phyloP scores from a whole-genome alignment of 78 protist genomes.

The Parvularia atlantis region DNA sequence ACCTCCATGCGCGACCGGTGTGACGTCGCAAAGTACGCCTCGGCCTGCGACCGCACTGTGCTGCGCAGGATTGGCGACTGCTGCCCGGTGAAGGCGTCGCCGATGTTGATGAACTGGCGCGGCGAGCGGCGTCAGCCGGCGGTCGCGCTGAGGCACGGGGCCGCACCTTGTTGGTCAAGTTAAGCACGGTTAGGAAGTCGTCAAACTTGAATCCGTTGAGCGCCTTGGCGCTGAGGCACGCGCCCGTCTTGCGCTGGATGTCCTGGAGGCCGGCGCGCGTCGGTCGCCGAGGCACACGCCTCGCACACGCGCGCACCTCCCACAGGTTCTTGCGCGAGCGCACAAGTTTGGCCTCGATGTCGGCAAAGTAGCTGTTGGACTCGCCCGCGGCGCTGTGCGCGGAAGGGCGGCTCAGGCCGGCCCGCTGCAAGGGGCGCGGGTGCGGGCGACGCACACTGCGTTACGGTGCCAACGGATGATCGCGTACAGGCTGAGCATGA shows the following conservation, averaged over 20 bases:
- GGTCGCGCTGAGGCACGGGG: no score
- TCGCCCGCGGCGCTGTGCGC: no score
- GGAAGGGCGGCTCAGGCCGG: no score
- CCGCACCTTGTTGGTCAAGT: neutral
- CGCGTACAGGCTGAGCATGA: neutral
- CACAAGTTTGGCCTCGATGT: neutral
- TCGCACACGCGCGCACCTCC: no score
- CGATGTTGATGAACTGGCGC: neutral
- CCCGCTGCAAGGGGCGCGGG: neutral
- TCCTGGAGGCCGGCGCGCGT: no score
- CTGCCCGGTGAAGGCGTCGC: neutral
- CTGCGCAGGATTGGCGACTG: neutral
- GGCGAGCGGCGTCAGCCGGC: no score
- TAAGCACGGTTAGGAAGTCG: neutral
- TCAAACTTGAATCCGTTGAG: neutral
- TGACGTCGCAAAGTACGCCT: neutral
- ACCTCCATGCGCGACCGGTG: conserved; percentile 7
- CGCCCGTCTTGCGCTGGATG: neutral
- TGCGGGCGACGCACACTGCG: no score
- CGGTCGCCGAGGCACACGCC: no score
- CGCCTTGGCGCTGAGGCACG: neutral
- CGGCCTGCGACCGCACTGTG: neutral
- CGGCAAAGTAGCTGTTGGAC: neutral
- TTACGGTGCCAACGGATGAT: neutral
- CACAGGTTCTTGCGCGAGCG: neutral